Evolutionary conservation across 805 yeast genomes (phyloP), one percentile per base, ranked within the genome.

Genomic region (Wickerhamomyces silvicola): DNA sequence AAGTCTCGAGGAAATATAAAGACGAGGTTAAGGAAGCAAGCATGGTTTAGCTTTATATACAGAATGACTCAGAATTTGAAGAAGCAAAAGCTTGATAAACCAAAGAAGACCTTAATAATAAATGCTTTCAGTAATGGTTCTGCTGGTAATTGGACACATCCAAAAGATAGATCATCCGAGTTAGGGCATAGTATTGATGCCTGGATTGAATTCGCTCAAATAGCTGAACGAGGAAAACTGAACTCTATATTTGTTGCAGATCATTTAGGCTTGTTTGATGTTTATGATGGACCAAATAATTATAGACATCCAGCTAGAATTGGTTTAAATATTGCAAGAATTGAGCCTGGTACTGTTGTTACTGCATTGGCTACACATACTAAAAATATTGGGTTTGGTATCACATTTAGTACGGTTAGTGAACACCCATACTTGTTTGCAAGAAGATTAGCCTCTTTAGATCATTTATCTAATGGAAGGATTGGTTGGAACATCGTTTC

Each of bases 401-500:
- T 64, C 12, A 63, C 68, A 6, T 58, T 57, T 25, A 45, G 58
- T 15, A 63, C 68, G 6, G 56, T 64, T 13, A 57, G 60, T 36
- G 69, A 63, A 28, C 55, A 52, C 5, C 68, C 68, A 0, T 62
- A 58, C 33, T 60, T 53, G 38, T 54, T 62, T 14, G 56, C 66
- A 14, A 48, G 67, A 42, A 47, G 68, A 32, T 42, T 62, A 27
- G 62, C 66, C 6, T 58, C 68, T 3, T 49, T 63, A 24, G 68
- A 62, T 35, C 68, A 62, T 38, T 47, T 64, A 33, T 54, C 67
- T 3, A 50, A 52, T 17, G 68, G 69, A 6, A 50, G 68, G 37
- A 37, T 63, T 34, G 68, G 68, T 16, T 63, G 68, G 68, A 63
- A 63, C 37, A 54, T 63, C 9, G 68, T 63, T 13, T 50, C 64